A percentile compares a stretch with the other conserved stretches of the same genome.
Conservation (phyloP, 1,284 basidiomycete species). For the Puccinia triticina region DNA sequence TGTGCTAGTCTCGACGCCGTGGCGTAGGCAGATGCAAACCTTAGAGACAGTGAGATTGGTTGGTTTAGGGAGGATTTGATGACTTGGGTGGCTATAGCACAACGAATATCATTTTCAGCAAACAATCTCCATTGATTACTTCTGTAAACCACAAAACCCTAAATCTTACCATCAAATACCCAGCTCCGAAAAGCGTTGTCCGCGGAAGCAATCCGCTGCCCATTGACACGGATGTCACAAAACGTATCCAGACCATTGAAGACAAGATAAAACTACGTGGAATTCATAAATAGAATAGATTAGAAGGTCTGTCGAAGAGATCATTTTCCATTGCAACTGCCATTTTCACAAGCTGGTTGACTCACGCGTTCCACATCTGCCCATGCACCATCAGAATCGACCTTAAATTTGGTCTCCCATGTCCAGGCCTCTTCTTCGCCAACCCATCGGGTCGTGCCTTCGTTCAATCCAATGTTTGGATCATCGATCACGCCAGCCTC, state of each 20-base stretch:
- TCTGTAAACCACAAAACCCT: not conserved
- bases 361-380: constrained; percentile 37
- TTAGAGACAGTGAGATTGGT: constrained; percentile 18
- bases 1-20: constrained; percentile 30
- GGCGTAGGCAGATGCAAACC: constrained; percentile 24
- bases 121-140: not conserved
- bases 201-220: constrained; percentile 3
- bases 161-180: constrained; percentile 47
- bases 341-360: not conserved
- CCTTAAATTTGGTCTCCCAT: constrained; percentile 27
- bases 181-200: constrained; percentile 49
- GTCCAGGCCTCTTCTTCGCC: constrained; percentile 50
- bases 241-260: constrained; percentile 50
- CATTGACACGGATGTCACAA: constrained; percentile 24
- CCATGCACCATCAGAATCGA: constrained; percentile 6
- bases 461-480: constrained; percentile 52
- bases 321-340: not conserved
- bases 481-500: constrained; percentile 55
- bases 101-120: not conserved
- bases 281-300: not conserved
- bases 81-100: constrained; percentile 27
- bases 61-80: not conserved
- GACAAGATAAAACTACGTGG: constrained; percentile 32
- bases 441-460: constrained; percentile 50
- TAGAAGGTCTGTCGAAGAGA: not conserved